Conservation (phyloP, 2,329 filamentous ascomycete genomes). For the Nigrospora oryzae region DNA sequence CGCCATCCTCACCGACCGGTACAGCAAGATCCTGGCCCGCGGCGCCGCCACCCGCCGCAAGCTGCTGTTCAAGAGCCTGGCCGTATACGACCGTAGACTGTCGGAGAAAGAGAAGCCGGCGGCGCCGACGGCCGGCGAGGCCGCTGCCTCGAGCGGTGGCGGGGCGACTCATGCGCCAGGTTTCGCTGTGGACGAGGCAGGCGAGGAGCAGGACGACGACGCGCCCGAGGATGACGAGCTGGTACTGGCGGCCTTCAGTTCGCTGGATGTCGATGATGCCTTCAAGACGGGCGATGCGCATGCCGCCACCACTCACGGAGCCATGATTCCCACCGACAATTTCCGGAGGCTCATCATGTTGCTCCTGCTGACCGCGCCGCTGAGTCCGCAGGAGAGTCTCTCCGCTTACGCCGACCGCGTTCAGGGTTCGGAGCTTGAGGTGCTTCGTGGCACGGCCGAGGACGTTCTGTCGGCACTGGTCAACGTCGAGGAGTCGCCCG, state of each 20-base stretch:
- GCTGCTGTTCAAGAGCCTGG: constrained; percentile 62
- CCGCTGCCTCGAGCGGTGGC: not conserved
- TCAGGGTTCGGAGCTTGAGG: constrained; percentile 44
- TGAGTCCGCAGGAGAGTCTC: constrained; percentile 56
- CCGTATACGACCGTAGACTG: constrained; percentile 58
- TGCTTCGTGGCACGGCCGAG: constrained; percentile 54
- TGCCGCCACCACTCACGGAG: constrained; percentile 43
- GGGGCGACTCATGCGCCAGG: constrained; percentile 21
- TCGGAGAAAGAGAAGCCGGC: constrained; percentile 21
- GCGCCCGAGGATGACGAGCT: constrained; percentile 51
- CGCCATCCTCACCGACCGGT: constrained; percentile 63
- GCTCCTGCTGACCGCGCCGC: constrained; percentile 56
- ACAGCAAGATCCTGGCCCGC: constrained; percentile 52
- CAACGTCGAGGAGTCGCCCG: constrained; percentile 53
- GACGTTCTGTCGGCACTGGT: constrained; percentile 59
- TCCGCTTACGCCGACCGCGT: constrained; percentile 52
- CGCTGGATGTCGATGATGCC: constrained; percentile 55
- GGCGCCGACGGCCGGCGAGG: constrained; percentile 1
- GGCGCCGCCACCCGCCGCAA: constrained; percentile 50
- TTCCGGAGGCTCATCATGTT: constrained; percentile 64
- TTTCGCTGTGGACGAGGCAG: constrained; percentile 37
- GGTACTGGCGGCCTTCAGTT: constrained; percentile 60
- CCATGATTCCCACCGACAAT: constrained; percentile 67
- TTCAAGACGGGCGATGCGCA: constrained; percentile 42
- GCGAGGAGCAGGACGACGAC: constrained; percentile 29